Base-by-base conservation (phyloP, 805 yeast genomes). In the Candida ficus region DNA sequence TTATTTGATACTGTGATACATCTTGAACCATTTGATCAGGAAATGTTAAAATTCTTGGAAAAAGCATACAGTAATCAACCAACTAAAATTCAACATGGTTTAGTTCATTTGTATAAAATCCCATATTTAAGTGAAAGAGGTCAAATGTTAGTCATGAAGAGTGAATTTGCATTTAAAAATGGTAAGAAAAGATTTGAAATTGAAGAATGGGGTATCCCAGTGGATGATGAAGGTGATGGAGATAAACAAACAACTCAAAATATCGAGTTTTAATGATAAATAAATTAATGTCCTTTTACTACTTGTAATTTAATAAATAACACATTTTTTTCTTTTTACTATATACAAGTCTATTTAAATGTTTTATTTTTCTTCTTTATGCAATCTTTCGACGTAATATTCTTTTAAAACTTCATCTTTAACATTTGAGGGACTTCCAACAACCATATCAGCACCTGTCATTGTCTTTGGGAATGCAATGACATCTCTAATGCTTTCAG, bases 171-270 rank as follows among this genome's bases (percentile, higher is more conserved):
- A 5, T 91, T 90, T 64, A 80, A 81, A 56, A 86, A 88, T 49
- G 91, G 96, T 12, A 74, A 84, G 47, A 78, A 79, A 60, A 79
- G 75, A 52, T 88, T 91, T 57, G 96, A 86, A 54, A 82, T 93
- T 39, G 91, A 86, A 49, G 87, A 81, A 54, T 93, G 96, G 95
- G 87, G 95, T n/a, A 93, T 93, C 37, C 98, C 99, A 0, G 95
- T 91, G 3, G 96, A 89, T 42, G 95, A 83, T 43, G 84, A 54
- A 39, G 57, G 53, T 8, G 54, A 49, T 13, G 42, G 37, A 10
- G 47, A 49, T 32, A 49, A 48, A 28, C 52, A 50, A 29, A 53
- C 57, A 2, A 52, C 54, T 5, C 50, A 49, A 32, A 47, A 46
- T 18, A 48, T 53, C 17, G 57, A 53, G 12, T 53, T 50, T 37